A percentile compares a stretch with the other conserved stretches of the same genome.
Evolutionary conservation across 106 monocot species (phyloP).

Genomic region (Phalaenopsis aphrodite): DNA sequence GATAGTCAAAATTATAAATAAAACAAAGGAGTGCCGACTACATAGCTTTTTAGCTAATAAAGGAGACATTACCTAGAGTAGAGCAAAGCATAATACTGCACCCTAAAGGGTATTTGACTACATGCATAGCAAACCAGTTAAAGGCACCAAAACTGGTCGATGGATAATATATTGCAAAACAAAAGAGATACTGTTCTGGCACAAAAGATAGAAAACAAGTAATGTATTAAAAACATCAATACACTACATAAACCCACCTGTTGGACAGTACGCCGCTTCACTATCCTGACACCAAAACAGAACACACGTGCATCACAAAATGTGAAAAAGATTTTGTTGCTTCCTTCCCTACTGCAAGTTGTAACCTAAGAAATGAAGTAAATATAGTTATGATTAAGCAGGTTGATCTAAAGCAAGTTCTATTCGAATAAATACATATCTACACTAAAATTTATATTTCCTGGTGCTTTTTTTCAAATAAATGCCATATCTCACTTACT

Average conservation of each 20-base stretch:
- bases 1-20: not conserved
- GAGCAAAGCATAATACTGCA: not conserved
- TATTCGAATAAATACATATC: not conserved
- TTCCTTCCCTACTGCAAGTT: constrained; percentile 53
- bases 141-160: not conserved
- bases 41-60: not conserved
- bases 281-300: constrained; percentile 56
- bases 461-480: not conserved
- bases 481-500: constrained; percentile 8
- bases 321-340: constrained; percentile 44
- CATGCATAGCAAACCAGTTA: not conserved
- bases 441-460: not conserved
- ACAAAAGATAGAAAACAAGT: not conserved
- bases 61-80: not conserved
- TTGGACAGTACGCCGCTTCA: constrained; percentile 37
- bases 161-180: not conserved
- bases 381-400: not conserved
- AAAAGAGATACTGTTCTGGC: not conserved
- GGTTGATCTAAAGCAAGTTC: not conserved
- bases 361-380: constrained; percentile 33
- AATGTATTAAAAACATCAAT: not conserved
- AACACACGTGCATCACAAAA: constrained; percentile 44
- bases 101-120: not conserved
- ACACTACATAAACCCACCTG: constrained; percentile 27
- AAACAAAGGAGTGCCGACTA: not conserved